phyloP scores from a whole-genome alignment of 192 early-diverging fungal genomes.

The Thamnidium elegans region DNA sequence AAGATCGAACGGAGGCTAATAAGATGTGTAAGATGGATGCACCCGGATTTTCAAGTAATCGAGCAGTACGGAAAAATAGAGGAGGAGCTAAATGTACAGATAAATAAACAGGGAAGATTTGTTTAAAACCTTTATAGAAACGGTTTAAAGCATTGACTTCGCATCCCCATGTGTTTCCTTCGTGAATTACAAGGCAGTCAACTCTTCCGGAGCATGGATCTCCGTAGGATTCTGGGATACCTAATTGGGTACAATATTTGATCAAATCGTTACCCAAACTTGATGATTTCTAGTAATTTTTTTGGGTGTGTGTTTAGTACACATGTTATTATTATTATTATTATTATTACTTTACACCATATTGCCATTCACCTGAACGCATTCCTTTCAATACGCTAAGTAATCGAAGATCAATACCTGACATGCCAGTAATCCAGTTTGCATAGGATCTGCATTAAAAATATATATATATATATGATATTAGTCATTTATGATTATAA shows the following conservation, averaged over 20 bases:
- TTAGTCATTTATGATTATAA: too few species aligned
- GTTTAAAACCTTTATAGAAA: constrained; percentile 40
- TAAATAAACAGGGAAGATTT: constrained; percentile 50
- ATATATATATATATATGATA: too few species aligned
- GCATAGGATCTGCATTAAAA: constrained; percentile 44
- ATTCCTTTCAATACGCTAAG: constrained; percentile 47
- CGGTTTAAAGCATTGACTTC: constrained; percentile 35
- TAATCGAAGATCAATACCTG: constrained; percentile 52
- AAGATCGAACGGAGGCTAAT: constrained; percentile 44
- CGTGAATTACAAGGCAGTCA: constrained; percentile 52
- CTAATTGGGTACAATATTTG: constrained; percentile 26
- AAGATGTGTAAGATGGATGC: constrained; percentile 40
- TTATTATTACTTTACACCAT: constrained; percentile 22
- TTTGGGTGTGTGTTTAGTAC: neutral
- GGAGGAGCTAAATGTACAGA: constrained; percentile 60
- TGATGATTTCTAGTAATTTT: constrained; percentile 21
- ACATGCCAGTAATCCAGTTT: constrained; percentile 60
- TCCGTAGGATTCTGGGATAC: constrained; percentile 28
- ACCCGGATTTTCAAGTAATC: constrained; percentile 34
- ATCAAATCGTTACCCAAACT: constrained; percentile 10
- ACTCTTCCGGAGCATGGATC: constrained; percentile 44
- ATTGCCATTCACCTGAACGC: constrained; percentile 37
- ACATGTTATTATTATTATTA: neutral
- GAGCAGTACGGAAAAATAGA: constrained; percentile 46
- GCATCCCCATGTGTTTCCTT: constrained; percentile 45